Evolutionary conservation across 2,329 filamentous ascomycete species (phyloP).

Genomic region (Aurifilum marmelostoma): DNA sequence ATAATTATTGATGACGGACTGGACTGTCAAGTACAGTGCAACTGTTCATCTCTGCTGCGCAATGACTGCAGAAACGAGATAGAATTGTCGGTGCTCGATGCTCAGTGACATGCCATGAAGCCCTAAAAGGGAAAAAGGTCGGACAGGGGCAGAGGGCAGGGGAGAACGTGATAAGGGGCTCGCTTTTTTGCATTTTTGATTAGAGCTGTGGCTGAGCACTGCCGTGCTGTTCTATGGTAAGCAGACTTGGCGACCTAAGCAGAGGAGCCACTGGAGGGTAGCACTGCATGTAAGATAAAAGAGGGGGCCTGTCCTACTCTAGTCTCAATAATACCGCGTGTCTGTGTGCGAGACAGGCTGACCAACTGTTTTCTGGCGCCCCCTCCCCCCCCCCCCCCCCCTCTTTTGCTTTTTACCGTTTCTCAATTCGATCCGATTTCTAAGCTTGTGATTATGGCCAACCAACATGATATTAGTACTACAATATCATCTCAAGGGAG

Average conservation of each 20-base stretch:
- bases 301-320: background rate
- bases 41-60: background rate
- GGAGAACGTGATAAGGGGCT: background rate
- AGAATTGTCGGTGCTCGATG: background rate
- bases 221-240: background rate
- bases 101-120: background rate
- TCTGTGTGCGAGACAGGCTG: background rate
- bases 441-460: no score
- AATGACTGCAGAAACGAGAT: background rate
- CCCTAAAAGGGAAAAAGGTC: no score
- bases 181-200: no score
- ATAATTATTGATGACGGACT: background rate
- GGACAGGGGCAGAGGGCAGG: no score
- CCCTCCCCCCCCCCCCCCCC: no score
- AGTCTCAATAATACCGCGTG: background rate
- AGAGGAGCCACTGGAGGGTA: background rate
- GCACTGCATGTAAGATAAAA: background rate
- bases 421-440: background rate
- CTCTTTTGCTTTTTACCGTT: background rate
- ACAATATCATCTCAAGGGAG: slow-evolving; percentile 22
- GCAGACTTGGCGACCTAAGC: background rate
- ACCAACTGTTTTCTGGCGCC: no score
- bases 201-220: background rate
- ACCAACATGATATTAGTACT: background rate
- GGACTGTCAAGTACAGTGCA: background rate